Conservation (phyloP, 1,139 yeast genomes). For the Geotrichum candidum region DNA sequence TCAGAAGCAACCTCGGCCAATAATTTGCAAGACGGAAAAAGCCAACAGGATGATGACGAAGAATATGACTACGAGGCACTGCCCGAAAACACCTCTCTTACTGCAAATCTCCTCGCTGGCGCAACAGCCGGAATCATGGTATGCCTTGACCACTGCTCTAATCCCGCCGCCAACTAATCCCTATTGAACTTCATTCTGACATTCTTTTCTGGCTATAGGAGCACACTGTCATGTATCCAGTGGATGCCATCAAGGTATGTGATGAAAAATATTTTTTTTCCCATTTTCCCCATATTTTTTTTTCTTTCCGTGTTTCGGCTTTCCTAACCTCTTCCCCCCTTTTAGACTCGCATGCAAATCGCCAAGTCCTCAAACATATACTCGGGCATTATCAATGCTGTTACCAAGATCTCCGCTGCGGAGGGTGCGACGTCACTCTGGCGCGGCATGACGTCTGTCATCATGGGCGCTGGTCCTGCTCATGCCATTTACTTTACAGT, state of each 20-base stretch:
- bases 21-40: not conserved
- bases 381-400: slow-evolving; percentile 52
- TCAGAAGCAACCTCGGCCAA: not conserved
- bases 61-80: slow-evolving; percentile 75
- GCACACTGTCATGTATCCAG: slow-evolving; percentile 83
- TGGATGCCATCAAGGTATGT: slow-evolving; percentile 47
- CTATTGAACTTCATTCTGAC: not conserved
- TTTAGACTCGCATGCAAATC: slow-evolving; percentile 82
- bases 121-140: slow-evolving; percentile 91
- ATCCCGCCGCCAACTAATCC: not conserved
- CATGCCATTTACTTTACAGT: slow-evolving; percentile 99
- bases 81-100: slow-evolving; percentile 79
- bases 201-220: slow-evolving; percentile 25
- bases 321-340: not conserved
- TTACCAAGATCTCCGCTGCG: slow-evolving; percentile 70
- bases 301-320: not conserved
- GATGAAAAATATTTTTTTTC: not conserved
- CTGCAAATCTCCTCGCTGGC: slow-evolving; percentile 86
- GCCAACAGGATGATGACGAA: slow-evolving; percentile 27
- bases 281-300: not conserved
- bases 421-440: slow-evolving; percentile 89
- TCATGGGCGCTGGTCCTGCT: slow-evolving; percentile 99
- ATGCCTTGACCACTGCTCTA: not conserved
- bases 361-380: slow-evolving; percentile 39
- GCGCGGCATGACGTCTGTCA: slow-evolving; percentile 92